These are phyloP conservation scores for Fusarium sp. DNA, from an alignment of 2,329 filamentous ascomycete species.

Conservation along the genomic window DNA sequence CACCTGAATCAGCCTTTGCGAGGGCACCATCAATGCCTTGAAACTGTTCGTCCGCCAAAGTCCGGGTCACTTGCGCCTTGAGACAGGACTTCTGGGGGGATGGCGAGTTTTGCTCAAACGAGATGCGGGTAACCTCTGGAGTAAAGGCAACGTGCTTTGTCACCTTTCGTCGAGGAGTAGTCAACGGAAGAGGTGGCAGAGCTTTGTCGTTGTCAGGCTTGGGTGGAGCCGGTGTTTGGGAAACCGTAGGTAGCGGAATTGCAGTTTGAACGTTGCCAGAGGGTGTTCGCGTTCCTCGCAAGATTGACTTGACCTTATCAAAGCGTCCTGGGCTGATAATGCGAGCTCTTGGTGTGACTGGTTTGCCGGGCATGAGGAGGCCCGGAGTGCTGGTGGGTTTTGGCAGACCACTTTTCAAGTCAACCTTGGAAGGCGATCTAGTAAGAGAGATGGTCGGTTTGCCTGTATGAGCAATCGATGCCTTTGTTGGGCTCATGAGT, in stretches of 20 bases:
- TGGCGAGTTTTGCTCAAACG: constrained; percentile 63
- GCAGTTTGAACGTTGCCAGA: constrained; percentile 59
- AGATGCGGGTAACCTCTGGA: constrained; percentile 70
- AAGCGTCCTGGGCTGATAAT: constrained; percentile 65
- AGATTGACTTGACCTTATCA: constrained; percentile 70
- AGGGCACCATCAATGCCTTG: constrained; percentile 49
- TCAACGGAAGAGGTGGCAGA: constrained; percentile 65
- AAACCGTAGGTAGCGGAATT: constrained; percentile 61
- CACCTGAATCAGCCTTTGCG: constrained; percentile 47
- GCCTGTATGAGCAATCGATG: constrained; percentile 65
- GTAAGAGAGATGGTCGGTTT: constrained; percentile 52
- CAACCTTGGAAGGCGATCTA: constrained; percentile 62
- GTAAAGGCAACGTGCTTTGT: constrained; percentile 86
- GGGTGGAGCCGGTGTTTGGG: constrained; percentile 62
- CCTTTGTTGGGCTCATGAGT: constrained; percentile 83
- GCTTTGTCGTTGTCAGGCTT: constrained; percentile 68
- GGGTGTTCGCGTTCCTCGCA: constrained; percentile 59
- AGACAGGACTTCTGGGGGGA: constrained; percentile 68
- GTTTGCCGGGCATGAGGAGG: constrained; percentile 51
- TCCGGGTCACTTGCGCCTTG: constrained; percentile 55
- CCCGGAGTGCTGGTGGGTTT: constrained; percentile 67
- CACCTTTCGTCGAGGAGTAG: constrained; percentile 76
- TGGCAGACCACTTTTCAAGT: constrained; percentile 55
- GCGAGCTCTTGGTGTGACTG: constrained; percentile 53
- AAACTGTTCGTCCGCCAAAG: constrained; percentile 48